Evolutionary conservation across 1,284 basidiomycete species (phyloP).

Genomic region (Pyrrhoderma noxium): DNA sequence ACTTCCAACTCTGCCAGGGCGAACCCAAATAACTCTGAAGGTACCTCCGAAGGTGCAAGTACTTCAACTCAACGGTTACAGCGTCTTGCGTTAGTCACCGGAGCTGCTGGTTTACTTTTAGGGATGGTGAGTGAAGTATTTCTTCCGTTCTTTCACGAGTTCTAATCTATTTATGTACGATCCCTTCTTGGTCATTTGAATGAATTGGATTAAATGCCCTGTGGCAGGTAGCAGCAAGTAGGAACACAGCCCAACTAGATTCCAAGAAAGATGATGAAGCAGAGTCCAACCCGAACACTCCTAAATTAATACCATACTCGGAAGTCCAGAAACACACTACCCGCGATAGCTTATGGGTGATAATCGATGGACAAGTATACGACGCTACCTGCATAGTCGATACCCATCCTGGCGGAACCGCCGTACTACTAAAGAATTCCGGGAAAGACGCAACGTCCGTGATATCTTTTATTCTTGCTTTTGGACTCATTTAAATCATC

Average conservation of each 20-base stretch:
- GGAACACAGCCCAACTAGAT: constrained; percentile 1
- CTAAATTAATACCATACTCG: constrained; percentile 31
- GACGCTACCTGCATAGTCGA: constrained; percentile 44
- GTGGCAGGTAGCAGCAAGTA: background rate
- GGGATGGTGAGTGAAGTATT: constrained; percentile 2
- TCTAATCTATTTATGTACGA: too few relatives aligned
- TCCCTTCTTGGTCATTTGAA: too few relatives aligned
- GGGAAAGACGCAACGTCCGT: constrained; percentile 50
- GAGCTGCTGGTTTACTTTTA: constrained; percentile 2
- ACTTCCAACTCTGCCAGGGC: too few relatives aligned
- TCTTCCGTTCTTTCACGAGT: background rate
- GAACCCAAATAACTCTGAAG: background rate
- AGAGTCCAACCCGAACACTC: constrained; percentile 4
- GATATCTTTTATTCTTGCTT: background rate
- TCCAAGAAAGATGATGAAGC: background rate
- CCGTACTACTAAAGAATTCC: constrained; percentile 41
- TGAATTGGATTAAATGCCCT: too few relatives aligned
- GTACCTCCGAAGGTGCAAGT: background rate
- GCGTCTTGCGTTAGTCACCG: background rate
- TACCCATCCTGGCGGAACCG: constrained; percentile 45
- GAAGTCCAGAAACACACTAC: constrained; percentile 48
- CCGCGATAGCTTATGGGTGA: constrained; percentile 43
- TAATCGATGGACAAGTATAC: constrained; percentile 36
- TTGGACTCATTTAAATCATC: background rate
- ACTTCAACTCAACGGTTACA: background rate